Conservation (phyloP, 495 filamentous ascomycete species). For the Tuber melanosporum region DNA sequence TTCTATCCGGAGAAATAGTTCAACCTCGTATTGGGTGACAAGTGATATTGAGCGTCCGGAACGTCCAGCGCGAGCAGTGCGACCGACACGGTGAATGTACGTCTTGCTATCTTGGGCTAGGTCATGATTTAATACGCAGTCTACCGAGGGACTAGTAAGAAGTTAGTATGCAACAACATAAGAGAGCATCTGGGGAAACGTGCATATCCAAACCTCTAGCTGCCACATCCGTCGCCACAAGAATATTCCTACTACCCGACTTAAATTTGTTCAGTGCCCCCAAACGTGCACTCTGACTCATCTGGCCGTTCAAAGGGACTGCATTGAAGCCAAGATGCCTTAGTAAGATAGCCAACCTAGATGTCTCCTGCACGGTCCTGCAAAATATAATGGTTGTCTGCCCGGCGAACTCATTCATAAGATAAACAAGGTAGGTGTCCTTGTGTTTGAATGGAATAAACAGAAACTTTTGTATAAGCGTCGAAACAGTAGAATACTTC, state of each 20-base stretch:
- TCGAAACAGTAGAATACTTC: conserved; percentile 84
- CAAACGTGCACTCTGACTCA: conserved; percentile 75
- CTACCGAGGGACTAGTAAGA: conserved; percentile 59
- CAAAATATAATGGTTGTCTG: conserved; percentile 82
- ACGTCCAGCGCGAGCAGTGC: conserved; percentile 85
- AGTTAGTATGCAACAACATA: background rate
- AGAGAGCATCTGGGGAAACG: background rate
- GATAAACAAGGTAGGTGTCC: conserved; percentile 78
- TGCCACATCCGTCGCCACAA: conserved; percentile 94
- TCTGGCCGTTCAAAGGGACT: conserved; percentile 84
- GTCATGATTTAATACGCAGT: conserved; percentile 82
- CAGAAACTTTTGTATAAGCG: conserved; percentile 71
- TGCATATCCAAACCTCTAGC: conserved; percentile 86
- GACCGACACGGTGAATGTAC: conserved; percentile 90
- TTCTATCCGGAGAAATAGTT: conserved; percentile 81
- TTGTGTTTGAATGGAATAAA: conserved; percentile 87
- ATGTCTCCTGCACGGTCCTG: conserved; percentile 85
- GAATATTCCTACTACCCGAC: conserved; percentile 64
- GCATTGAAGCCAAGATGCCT: conserved; percentile 73
- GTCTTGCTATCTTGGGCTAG: conserved; percentile 63
- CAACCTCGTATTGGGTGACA: conserved; percentile 87
- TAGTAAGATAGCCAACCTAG: conserved; percentile 73
- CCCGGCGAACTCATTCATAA: conserved; percentile 79
- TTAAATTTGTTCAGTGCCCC: conserved; percentile 85
- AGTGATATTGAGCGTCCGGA: conserved; percentile 74